Conservation (phyloP, 2,329 filamentous ascomycete genomes). For the Paecilomyces variotii region DNA sequence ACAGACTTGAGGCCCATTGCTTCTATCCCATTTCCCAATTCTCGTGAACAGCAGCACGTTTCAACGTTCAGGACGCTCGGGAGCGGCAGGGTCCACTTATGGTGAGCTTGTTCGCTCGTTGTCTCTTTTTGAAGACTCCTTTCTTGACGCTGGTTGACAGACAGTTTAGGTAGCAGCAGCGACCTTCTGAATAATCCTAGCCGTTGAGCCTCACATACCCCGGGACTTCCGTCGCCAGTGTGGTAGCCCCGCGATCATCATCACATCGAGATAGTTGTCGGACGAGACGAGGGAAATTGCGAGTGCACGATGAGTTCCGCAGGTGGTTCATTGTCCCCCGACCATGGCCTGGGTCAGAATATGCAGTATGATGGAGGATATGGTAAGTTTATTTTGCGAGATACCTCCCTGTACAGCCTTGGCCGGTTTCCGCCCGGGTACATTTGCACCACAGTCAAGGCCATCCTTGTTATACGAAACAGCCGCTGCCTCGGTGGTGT, state of each 20-base stretch:
- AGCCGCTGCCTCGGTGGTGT: neutral
- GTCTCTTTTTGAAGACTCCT: neutral
- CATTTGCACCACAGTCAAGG: neutral
- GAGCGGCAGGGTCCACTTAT: neutral
- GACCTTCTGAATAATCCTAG: neutral
- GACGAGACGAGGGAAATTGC: neutral
- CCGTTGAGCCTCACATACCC: neutral
- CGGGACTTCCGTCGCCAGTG: neutral
- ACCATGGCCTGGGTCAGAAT: slow-evolving; percentile 3
- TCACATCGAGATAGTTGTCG: neutral
- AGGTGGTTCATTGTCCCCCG: slow-evolving; percentile 22
- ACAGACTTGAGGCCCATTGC: neutral
- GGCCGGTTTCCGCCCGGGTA: neutral
- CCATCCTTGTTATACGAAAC: neutral
- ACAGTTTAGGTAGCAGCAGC: neutral
- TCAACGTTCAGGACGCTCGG: neutral
- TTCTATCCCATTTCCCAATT: neutral
- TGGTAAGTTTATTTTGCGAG: slow-evolving; percentile 9
- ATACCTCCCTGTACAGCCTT: neutral
- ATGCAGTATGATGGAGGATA: slow-evolving; percentile 8
- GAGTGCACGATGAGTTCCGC: slow-evolving; percentile 5
- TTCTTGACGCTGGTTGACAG: neutral
- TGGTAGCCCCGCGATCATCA: neutral
- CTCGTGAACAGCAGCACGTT: neutral
- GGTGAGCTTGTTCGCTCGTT: neutral